phyloP scores from a whole-genome alignment of 2,329 filamentous ascomycete genomes.

The Colletotrichum navitas region DNA sequence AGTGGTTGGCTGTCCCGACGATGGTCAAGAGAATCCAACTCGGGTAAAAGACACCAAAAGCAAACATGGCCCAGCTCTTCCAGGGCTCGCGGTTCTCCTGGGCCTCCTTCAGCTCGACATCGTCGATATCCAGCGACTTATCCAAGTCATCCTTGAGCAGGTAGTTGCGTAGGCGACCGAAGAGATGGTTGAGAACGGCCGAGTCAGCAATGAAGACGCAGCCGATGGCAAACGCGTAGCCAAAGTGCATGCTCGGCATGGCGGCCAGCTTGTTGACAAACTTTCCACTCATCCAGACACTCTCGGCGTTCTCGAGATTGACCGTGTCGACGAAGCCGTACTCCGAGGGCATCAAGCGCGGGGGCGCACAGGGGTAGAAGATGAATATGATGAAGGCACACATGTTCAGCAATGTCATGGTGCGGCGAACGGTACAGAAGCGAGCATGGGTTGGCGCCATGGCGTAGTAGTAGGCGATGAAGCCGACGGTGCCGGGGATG shows the following conservation, averaged over 20 bases:
- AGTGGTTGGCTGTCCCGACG: slow-evolving; percentile 72
- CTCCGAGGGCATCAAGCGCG: slow-evolving; percentile 69
- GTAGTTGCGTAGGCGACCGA: slow-evolving; percentile 44
- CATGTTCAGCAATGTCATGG: slow-evolving; percentile 70
- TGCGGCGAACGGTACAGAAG: slow-evolving; percentile 54
- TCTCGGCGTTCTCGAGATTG: slow-evolving; percentile 63
- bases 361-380: slow-evolving; percentile 75
- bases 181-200: slow-evolving; percentile 57
- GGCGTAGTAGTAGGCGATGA: slow-evolving; percentile 74
- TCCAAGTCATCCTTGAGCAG: slow-evolving; percentile 36
- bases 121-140: slow-evolving; percentile 40
- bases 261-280: slow-evolving; percentile 70
- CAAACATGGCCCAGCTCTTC: slow-evolving; percentile 48
- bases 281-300: slow-evolving; percentile 74
- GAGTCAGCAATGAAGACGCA: slow-evolving; percentile 66
- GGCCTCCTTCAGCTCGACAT: slow-evolving; percentile 42
- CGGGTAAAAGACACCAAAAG: slow-evolving; percentile 64
- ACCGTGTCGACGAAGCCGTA: slow-evolving; percentile 74
- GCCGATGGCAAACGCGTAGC: slow-evolving; percentile 68
- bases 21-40: slow-evolving; percentile 67
- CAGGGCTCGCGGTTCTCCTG: slow-evolving; percentile 47
- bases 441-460: slow-evolving; percentile 58
- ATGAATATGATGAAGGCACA: slow-evolving; percentile 72
- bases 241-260: slow-evolving; percentile 70
- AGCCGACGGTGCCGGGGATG: slow-evolving; percentile 71